Percentiles rank a stretch among this genome's conserved stretches.
These are phyloP conservation scores for Ulota crispa DNA, from an alignment of 225 moss, liverwort and hornwort genomes.

Conservation along the genomic window DNA sequence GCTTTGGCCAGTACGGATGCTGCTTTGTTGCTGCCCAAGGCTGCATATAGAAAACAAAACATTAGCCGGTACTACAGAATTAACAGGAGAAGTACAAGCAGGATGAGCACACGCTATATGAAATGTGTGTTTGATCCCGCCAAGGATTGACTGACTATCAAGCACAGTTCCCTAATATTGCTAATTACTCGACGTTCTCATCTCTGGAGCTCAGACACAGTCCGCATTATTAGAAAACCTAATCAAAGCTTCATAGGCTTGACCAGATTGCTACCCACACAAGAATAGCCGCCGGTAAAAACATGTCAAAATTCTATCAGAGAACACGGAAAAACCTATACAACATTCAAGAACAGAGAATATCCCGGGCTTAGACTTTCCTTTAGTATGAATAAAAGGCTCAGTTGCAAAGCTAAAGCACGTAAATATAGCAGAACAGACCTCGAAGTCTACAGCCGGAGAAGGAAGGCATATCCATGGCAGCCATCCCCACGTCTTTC, in stretches of 20 bases:
- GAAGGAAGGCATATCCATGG: constrained; percentile 61
- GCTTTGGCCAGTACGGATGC: constrained; percentile 7
- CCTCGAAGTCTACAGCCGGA: constrained; percentile 73
- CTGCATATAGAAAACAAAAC: constrained; percentile 18
- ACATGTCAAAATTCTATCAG: neutral
- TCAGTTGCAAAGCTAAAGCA: neutral
- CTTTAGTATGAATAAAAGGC: neutral
- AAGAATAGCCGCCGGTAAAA: neutral
- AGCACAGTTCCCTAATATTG: neutral
- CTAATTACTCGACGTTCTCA: neutral
- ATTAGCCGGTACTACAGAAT: neutral
- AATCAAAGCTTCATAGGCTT: neutral
- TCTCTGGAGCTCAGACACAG: neutral
- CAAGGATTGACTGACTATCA: neutral
- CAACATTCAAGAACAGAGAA: neutral
- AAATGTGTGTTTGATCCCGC: neutral
- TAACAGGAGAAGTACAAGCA: neutral
- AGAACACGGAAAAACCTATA: neutral
- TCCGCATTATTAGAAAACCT: neutral
- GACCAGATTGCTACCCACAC: neutral
- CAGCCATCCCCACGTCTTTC: constrained; percentile 52
- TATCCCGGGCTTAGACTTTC: neutral
- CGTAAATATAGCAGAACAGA: neutral
- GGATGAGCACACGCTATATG: neutral
- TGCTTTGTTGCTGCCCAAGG: constrained; percentile 35